Evolutionary conservation across 2,329 filamentous ascomycete genomes (phyloP).

Genomic region (Akanthomyces uredinophilus): DNA sequence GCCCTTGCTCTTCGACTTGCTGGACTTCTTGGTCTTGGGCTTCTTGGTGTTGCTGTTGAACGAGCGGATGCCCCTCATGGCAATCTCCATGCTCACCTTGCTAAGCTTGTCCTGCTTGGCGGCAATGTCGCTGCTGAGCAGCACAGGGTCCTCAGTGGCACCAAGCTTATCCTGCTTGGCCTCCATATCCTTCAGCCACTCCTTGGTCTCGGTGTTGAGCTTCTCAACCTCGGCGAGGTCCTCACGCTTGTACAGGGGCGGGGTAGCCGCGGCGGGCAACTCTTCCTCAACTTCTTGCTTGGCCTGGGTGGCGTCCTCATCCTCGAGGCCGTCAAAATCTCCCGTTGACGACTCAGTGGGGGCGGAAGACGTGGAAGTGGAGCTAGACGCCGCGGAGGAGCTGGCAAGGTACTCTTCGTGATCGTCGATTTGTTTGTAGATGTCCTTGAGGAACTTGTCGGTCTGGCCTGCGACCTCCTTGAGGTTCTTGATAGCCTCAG

Average conservation of each 20-base stretch:
- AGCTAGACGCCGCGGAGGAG: constrained; percentile 37
- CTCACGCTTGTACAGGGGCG: constrained; percentile 64
- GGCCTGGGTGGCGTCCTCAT: constrained; percentile 46
- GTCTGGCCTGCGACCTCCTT: constrained; percentile 68
- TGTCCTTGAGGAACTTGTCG: constrained; percentile 61
- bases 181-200: constrained; percentile 73
- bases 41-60: constrained; percentile 45
- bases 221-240: constrained; percentile 65
- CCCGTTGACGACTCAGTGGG: constrained; percentile 38
- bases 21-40: constrained; percentile 33
- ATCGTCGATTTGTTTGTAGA: constrained; percentile 65
- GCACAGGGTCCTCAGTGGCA: constrained; percentile 66
- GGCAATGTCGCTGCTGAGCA: constrained; percentile 67
- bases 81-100: constrained; percentile 63
- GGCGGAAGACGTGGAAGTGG: constrained; percentile 32
- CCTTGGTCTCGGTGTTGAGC: constrained; percentile 54
- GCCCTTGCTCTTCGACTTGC: constrained; percentile 6
- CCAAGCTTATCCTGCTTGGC: constrained; percentile 65
- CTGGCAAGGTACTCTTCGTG: constrained; percentile 59
- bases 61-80: constrained; percentile 62
- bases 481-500: constrained; percentile 61
- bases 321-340: constrained; percentile 72
- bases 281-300: constrained; percentile 35
- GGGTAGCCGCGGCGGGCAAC: constrained; percentile 47
- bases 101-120: constrained; percentile 66